These are phyloP conservation scores for Parietichytrium sp. DNA, from an alignment of 108 stramenopile genomes.

Conservation along the genomic window DNA sequence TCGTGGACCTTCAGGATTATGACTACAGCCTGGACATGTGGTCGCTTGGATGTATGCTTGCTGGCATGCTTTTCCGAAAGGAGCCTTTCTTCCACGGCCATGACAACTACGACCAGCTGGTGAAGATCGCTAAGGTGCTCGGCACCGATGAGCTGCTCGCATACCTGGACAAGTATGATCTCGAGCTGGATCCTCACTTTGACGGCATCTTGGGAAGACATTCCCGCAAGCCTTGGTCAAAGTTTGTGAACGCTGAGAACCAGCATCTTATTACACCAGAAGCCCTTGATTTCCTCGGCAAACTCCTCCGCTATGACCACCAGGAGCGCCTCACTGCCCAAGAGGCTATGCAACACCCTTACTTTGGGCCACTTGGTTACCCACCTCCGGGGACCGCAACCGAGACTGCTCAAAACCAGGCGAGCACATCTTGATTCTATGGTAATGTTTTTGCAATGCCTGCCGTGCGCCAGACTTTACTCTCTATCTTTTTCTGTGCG, in stretches of 20 bases:
- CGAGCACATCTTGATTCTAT: no score
- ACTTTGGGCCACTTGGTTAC: constrained; percentile 97
- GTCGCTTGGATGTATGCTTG: constrained; percentile 99
- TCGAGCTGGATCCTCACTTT: constrained; percentile 93
- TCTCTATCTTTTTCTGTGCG: no score
- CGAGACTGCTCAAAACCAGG: no score
- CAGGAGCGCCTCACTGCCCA: constrained; percentile 95
- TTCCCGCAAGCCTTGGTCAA: constrained; percentile 95
- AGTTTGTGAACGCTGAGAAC: constrained; percentile 94
- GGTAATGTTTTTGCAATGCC: no score
- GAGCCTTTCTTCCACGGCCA: constrained; percentile 95
- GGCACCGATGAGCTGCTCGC: constrained; percentile 94
- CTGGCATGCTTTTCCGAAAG: constrained; percentile 99
- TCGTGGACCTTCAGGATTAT: constrained; percentile 99
- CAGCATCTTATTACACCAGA: constrained; percentile 90
- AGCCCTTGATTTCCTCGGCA: constrained; percentile 58
- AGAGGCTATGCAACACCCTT: constrained; percentile 94
- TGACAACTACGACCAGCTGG: constrained; percentile 98
- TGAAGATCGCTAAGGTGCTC: constrained; percentile 95
- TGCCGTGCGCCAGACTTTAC: no score
- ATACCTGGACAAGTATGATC: constrained; percentile 91
- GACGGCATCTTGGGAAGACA: constrained; percentile 92
- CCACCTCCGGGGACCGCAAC: no score
- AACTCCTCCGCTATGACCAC: constrained; percentile 82
- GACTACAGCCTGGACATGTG: constrained; percentile 99